These are phyloP conservation scores for Tolypocladium ovalisporum DNA, from an alignment of 2,329 filamentous ascomycete genomes.

Conservation along the genomic window DNA sequence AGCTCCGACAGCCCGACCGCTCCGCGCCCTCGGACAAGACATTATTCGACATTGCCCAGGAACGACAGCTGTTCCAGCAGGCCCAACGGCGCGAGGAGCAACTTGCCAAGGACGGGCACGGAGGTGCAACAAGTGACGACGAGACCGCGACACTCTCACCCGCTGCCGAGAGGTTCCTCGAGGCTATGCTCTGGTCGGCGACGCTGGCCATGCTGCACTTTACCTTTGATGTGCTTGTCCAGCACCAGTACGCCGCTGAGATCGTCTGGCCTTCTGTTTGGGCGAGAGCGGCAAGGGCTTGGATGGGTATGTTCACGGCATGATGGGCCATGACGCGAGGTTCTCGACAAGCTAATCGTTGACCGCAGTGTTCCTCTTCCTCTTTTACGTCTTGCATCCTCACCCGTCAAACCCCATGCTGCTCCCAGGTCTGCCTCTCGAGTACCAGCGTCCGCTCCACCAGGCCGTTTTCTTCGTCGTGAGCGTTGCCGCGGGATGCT, in stretches of 20 bases:
- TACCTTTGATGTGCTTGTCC: conserved; percentile 68
- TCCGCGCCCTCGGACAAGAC: conserved; percentile 52
- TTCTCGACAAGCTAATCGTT: background rate
- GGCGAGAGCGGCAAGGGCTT: conserved; percentile 39
- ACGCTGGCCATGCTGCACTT: conserved; percentile 64
- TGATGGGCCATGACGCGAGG: background rate
- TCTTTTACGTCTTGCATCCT: conserved; percentile 47
- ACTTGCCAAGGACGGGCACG: conserved; percentile 11
- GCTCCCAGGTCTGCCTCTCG: conserved; percentile 36
- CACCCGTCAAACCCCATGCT: conserved; percentile 37
- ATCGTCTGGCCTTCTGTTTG: conserved; percentile 48
- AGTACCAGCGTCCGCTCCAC: conserved; percentile 35
- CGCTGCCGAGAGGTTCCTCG: conserved; percentile 38
- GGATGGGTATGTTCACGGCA: conserved; percentile 31
- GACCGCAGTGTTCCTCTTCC: conserved; percentile 38
- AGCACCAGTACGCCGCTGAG: conserved; percentile 64
- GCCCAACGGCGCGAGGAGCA: conserved; percentile 28
- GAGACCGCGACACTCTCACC: conserved; percentile 25
- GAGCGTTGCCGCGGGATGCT: conserved; percentile 57
- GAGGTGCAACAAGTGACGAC: conserved; percentile 17
- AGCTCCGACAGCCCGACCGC: conserved; percentile 59
- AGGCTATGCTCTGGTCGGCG: conserved; percentile 46
- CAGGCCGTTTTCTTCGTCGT: conserved; percentile 53
- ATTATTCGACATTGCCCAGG: conserved; percentile 60
- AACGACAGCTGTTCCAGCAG: conserved; percentile 46